Base-by-base conservation (phyloP, 345 rosid genomes). In the Stellera chamaejasme region DNA sequence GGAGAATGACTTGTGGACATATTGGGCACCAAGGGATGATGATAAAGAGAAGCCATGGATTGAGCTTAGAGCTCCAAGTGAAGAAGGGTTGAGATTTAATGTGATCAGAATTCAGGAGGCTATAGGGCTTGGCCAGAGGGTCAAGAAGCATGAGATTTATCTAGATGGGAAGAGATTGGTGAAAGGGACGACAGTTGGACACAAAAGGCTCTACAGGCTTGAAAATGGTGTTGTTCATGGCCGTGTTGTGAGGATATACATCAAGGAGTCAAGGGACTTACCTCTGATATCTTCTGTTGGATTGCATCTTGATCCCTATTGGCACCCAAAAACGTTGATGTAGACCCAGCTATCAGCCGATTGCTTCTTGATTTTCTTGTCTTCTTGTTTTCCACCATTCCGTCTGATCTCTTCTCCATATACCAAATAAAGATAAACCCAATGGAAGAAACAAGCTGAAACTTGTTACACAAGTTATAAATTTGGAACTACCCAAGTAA, bases 61-160 rank as follows among this genome's bases (percentile, higher is more conserved):
- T 56, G 85, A 79, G 59, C 36, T 86, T 4, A 61, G 19, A 16
- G 60, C 66, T 1, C 14, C 13, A 9, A 9, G 60, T 1, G 43
- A 27, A 12, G 74, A 50, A 50, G 70, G 73, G 68, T 13, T 75
- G 63, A 67, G 65, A 58, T 86, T 83, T 36, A 86, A 81, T 45
- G 87, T 81, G 65, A 55, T 86, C 12, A 72, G 87, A 61, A 77
- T 83, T 50, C 95, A 86, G 51, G 95, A 86, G 55, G 81, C 90
- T 2, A 77, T 86, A 15, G 90, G 90, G 47, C 72, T 86, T 19
- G 90, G 90, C 14, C 90, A 86, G 60, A 69, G 95, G 73, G 72
- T 86, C 59, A 36, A 70, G 43, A 51, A 58, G 62, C 87, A 82
- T 54, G 77, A 72, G 60, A 54, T 86, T 50, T 61, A 72, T 41